phyloP scores from a whole-genome alignment of 495 filamentous ascomycete genomes.

The Lophiostoma macrostomum region DNA sequence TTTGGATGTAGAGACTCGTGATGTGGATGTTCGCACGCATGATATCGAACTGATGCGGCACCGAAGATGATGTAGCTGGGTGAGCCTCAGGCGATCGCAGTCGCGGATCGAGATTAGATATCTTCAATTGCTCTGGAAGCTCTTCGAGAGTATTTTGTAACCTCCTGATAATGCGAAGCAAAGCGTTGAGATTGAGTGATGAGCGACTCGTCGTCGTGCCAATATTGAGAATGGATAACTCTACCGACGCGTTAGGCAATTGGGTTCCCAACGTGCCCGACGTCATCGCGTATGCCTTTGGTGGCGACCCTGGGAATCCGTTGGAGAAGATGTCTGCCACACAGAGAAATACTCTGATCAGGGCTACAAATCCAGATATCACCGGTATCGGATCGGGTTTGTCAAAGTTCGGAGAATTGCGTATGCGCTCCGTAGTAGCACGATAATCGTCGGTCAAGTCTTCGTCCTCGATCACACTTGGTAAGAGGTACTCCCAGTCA shows the following conservation, averaged over 20 bases:
- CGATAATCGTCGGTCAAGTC: neutral
- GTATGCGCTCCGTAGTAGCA: neutral
- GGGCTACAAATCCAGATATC: constrained; percentile 4
- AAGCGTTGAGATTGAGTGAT: neutral
- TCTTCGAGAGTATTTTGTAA: constrained; percentile 2
- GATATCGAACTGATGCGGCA: neutral
- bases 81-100: neutral
- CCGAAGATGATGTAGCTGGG: neutral
- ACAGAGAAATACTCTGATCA: constrained; percentile 5
- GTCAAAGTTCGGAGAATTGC: neutral
- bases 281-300: neutral
- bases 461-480: neutral
- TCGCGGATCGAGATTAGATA: constrained; percentile 2
- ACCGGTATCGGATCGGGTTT: neutral
- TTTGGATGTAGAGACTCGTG: constrained; percentile 9
- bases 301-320: constrained; percentile 4
- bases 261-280: neutral
- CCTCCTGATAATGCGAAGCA: constrained; percentile 4
- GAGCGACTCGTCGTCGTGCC: neutral
- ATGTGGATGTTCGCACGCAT: constrained; percentile 11
- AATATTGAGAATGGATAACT: neutral
- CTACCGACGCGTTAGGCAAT: neutral
- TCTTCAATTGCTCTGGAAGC: constrained; percentile 1
- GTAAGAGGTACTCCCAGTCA: constrained; percentile 2
- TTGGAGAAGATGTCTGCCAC: neutral